Percentiles rank a stretch among this genome's conserved stretches.
Conservation (phyloP, 345 rosid species). For the Passiflora organensis region DNA sequence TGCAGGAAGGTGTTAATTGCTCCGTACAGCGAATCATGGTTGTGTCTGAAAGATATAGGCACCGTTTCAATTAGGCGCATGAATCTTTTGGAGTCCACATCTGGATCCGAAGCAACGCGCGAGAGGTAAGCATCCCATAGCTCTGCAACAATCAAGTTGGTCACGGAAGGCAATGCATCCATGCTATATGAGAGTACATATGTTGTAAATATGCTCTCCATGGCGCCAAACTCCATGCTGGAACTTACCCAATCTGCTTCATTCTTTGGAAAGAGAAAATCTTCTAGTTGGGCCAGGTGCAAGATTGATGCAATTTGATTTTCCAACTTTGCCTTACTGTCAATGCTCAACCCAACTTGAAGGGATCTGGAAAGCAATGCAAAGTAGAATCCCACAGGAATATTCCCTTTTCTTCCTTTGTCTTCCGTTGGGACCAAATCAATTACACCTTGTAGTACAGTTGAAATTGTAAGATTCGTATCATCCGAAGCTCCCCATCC, state of each 20-base stretch:
- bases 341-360: slow-evolving; percentile 35
- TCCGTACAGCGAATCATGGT: slow-evolving; percentile 65
- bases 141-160: slow-evolving; percentile 45
- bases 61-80: slow-evolving; percentile 50
- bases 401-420: slow-evolving; percentile 39
- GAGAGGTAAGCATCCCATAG: slow-evolving; percentile 60
- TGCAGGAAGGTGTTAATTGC: slow-evolving; percentile 56
- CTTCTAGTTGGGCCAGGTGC: slow-evolving; percentile 45
- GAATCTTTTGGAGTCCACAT: slow-evolving; percentile 41
- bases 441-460: slow-evolving; percentile 45
- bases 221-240: slow-evolving; percentile 44
- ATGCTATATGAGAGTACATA: slow-evolving; percentile 34
- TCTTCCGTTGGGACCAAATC: slow-evolving; percentile 52
- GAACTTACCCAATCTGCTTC: slow-evolving; percentile 28
- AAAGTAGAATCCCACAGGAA: slow-evolving; percentile 72
- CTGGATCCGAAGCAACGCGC: slow-evolving; percentile 38
- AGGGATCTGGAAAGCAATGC: slow-evolving; percentile 49
- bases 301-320: slow-evolving; percentile 52
- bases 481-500: slow-evolving; percentile 10
- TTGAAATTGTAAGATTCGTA: slow-evolving; percentile 18
- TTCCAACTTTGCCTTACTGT: slow-evolving; percentile 39
- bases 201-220: slow-evolving; percentile 52
- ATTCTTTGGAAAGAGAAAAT: slow-evolving; percentile 43
- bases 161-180: slow-evolving; percentile 30
- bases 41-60: slow-evolving; percentile 50